These are phyloP conservation scores for Globisporangium acanthophoron DNA, from an alignment of 352 stramenopile genomes.

Conservation along the genomic window DNA sequence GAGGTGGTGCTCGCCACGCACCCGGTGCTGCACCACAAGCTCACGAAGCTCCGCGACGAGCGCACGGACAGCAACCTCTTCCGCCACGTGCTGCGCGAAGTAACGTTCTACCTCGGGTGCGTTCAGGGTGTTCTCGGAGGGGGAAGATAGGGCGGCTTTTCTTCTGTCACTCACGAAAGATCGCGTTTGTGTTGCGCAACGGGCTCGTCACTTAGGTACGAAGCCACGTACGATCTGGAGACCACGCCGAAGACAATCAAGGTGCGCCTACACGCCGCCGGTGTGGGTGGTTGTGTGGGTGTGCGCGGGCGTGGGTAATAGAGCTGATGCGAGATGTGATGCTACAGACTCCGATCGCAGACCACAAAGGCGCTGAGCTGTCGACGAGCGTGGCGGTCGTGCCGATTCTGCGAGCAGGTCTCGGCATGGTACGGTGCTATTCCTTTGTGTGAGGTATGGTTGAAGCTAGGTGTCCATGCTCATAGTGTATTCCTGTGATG, in stretches of 20 bases:
- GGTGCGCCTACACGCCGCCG: constrained; percentile 15
- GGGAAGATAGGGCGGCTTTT: not conserved
- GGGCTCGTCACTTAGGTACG: constrained; percentile 37
- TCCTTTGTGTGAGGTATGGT: not conserved
- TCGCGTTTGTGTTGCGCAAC: not conserved
- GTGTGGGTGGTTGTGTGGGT: not conserved
- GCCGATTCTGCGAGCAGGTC: constrained; percentile 92
- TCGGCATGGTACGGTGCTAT: constrained; percentile 65
- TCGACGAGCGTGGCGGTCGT: constrained; percentile 92
- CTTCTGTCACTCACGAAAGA: not conserved
- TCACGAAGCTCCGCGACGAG: constrained; percentile 95
- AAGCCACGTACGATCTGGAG: constrained; percentile 68
- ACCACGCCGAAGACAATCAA: constrained; percentile 70
- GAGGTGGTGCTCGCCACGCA: constrained; percentile 87
- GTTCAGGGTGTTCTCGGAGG: constrained; percentile 19
- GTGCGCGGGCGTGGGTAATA: no score
- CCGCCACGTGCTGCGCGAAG: constrained; percentile 93
- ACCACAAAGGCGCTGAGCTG: constrained; percentile 85
- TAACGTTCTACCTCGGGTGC: constrained; percentile 98
- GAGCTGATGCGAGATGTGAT: not conserved
- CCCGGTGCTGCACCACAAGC: constrained; percentile 93
- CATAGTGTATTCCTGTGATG: not conserved
- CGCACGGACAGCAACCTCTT: constrained; percentile 92
- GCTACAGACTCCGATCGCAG: constrained; percentile 60
- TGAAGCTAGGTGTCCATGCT: not conserved